Conservation (phyloP, 495 filamentous ascomycete genomes). For the Pyrenula aspistea region DNA sequence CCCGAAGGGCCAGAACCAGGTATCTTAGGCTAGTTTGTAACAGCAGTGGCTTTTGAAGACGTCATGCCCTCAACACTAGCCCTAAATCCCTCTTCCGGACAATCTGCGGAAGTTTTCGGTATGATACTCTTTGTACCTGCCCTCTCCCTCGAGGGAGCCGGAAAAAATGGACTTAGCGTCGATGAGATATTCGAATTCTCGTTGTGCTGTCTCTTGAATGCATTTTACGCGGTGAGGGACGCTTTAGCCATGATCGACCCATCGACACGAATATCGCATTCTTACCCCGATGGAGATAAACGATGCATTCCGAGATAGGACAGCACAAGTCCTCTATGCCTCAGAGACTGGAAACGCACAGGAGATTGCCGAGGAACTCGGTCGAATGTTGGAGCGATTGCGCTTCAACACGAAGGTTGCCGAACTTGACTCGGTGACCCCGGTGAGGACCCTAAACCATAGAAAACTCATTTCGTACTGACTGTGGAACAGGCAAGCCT, state of each 20-base stretch:
- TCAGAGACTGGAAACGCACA: slow-evolving; percentile 60
- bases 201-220: no score
- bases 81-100: not conserved
- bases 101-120: no score
- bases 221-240: no score
- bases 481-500: slow-evolving; percentile 26
- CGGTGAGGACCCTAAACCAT: slow-evolving; percentile 43
- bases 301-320: slow-evolving; percentile 19
- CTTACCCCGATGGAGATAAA: not conserved
- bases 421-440: slow-evolving; percentile 62
- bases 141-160: no score
- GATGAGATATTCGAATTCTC: no score
- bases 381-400: slow-evolving; percentile 55
- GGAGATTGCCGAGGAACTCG: slow-evolving; percentile 73
- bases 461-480: slow-evolving; percentile 2
- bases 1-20: no score
- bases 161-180: no score
- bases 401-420: slow-evolving; percentile 63
- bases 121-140: no score
- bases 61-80: not conserved
- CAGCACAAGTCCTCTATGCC: slow-evolving; percentile 75
- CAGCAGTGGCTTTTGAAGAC: no score
- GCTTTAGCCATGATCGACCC: no score
- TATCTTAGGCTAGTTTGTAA: no score
- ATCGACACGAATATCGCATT: no score